Conservation (phyloP, 148 eudicot genomes). For the Fagopyrum esculentum region DNA sequence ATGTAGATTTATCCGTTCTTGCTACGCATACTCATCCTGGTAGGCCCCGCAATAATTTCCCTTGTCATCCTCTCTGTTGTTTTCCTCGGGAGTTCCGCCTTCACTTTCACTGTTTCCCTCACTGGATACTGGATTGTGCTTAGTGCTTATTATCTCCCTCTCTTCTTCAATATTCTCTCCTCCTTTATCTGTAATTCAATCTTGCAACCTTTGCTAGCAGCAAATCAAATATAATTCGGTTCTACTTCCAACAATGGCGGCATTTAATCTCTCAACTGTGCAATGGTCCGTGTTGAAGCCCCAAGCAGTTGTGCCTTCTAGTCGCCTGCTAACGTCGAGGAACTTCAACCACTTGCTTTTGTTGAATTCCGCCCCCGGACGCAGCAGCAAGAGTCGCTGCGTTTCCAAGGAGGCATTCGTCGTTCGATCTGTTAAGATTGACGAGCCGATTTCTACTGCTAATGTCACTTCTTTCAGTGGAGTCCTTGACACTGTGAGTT, state of each 20-base stretch:
- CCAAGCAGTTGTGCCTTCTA: not conserved
- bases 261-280: not conserved
- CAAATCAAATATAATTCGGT: not conserved
- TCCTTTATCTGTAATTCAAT: not conserved
- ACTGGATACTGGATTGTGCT: not conserved
- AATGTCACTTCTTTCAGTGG: not conserved
- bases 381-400: not conserved
- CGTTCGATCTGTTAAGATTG: conserved; percentile 3
- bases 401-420: not conserved
- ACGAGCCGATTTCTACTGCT: not conserved
- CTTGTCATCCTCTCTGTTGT: not conserved
- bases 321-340: not conserved
- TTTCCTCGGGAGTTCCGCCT: not conserved
- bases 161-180: not conserved
- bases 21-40: not conserved
- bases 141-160: not conserved
- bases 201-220: not conserved
- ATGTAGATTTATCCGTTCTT: no score
- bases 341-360: not conserved
- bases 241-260: not conserved
- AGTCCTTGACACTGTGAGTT: not conserved
- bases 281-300: conserved; percentile 11
- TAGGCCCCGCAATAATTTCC: not conserved
- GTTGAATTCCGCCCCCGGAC: not conserved
- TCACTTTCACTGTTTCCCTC: not conserved